Percentiles rank a stretch among this genome's conserved stretches.
phyloP scores from a whole-genome alignment of 148 eudicot species.

The Persicaria tinctoria region DNA sequence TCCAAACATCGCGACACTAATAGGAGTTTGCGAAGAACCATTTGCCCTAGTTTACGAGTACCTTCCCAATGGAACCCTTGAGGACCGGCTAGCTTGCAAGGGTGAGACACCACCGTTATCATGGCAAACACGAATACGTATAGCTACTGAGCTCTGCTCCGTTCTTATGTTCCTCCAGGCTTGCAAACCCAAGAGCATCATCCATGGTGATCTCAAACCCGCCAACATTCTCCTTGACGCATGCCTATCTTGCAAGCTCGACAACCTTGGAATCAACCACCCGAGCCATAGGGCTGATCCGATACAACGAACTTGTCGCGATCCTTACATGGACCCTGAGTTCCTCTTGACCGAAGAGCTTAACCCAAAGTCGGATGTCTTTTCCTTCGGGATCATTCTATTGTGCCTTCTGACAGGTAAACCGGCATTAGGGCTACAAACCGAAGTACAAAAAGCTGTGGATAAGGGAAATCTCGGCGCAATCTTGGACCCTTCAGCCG shows the following conservation, averaged over 20 bases:
- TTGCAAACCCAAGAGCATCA: constrained; percentile 36
- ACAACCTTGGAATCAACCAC: constrained; percentile 50
- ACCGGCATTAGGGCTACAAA: constrained; percentile 50
- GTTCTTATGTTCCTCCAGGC: constrained; percentile 82
- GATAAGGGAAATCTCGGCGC: constrained; percentile 42
- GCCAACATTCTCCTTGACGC: constrained; percentile 61
- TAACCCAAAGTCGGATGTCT: constrained; percentile 68
- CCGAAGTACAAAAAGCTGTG: constrained; percentile 60
- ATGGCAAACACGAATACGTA: constrained; percentile 75
- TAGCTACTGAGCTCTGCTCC: constrained; percentile 77
- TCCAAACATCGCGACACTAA: constrained; percentile 70
- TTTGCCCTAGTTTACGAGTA: constrained; percentile 70
- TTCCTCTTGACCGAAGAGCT: constrained; percentile 62
- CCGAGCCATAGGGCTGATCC: too few relatives aligned
- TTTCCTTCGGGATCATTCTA: constrained; percentile 71
- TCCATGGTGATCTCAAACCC: constrained; percentile 77
- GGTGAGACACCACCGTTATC: constrained; percentile 63
- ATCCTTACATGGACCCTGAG: constrained; percentile 69
- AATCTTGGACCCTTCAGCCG: constrained; percentile 72
- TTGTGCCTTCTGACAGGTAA: constrained; percentile 65
- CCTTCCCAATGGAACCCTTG: constrained; percentile 78
- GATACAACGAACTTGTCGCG: constrained; percentile 16
- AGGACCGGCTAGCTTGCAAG: constrained; percentile 70
- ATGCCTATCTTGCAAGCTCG: constrained; percentile 53
- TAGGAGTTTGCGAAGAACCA: constrained; percentile 74